Evolutionary conservation across 306 rosid species (phyloP), one percentile per base, ranked within the genome.

Genomic region (Cicer cuneatum): DNA sequence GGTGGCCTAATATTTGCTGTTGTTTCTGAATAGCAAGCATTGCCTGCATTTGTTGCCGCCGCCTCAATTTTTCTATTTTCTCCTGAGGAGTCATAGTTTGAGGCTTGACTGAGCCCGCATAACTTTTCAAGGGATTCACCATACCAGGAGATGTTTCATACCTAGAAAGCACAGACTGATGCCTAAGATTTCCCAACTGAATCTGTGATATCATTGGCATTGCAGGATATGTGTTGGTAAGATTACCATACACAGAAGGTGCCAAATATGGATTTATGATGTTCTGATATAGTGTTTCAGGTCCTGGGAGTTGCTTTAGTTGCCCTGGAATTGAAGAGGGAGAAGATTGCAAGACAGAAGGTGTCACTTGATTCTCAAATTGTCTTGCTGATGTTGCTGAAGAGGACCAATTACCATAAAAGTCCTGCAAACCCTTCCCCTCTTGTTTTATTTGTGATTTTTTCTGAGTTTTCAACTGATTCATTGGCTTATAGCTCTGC

Each of bases 41-140:
- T 63, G 99, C 99, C 85, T 85, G 97, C 84, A 90, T 81, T 86
- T 95, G 97, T 71, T 95, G 99, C 73, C 98, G 87, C 87, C 92
- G 81, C 84, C 99, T 92, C 69, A 95, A 78, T 71, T 92, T 95
- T 84, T 95, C 92, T 76, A 92, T 92, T 83, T 95, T 95, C 80
- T 92, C 99, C 78, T 87, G 97, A 75, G 99, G 92, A 42, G 98
- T 92, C 99, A 95, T 95, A 64, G 85, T 81, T 75, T 76, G 85
- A 73, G 85, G 86, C 64, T 83, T 85, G 68, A 78, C 82, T 10
- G 82, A 58, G 79, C 86, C 87, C 35, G 70, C 79, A 10, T 87
- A 53, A 58, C 79, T 84, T 80, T 80, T 86, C 66, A 72, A 43
- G 24, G 79, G 82, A 78, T 70, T 81, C 62, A 63, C 74, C 21